Conservation (phyloP, 2,329 filamentous ascomycete species). For the Pseudocercospora crystallina region DNA sequence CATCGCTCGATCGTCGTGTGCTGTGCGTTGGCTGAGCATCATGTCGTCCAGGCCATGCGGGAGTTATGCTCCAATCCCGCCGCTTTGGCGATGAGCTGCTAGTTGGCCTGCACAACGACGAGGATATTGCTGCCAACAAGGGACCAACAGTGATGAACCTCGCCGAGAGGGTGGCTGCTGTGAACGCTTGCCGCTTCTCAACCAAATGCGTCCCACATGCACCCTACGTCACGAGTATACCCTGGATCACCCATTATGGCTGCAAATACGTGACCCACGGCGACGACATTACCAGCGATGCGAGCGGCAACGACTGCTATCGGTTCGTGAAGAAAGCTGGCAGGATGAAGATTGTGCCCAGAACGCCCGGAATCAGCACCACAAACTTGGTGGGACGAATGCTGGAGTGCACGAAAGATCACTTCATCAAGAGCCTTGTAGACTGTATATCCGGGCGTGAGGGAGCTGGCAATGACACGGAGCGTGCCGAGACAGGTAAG, state of each 20-base stretch:
- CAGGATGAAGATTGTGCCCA: slow-evolving; percentile 93
- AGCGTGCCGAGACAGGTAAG: slow-evolving; percentile 62
- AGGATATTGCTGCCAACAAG: slow-evolving; percentile 94
- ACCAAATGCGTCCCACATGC: slow-evolving; percentile 80
- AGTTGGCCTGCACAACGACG: slow-evolving; percentile 92
- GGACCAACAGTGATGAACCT: slow-evolving; percentile 96
- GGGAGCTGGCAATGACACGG: slow-evolving; percentile 63
- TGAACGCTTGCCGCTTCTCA: slow-evolving; percentile 93
- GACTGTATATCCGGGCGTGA: slow-evolving; percentile 48
- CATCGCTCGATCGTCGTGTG: too few relatives aligned
- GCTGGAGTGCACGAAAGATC: slow-evolving; percentile 90
- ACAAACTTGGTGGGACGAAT: slow-evolving; percentile 98
- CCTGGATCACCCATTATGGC: slow-evolving; percentile 93
- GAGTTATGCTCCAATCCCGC: slow-evolving; percentile 93
- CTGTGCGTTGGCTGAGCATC: slow-evolving; percentile 19
- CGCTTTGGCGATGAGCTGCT: slow-evolving; percentile 85
- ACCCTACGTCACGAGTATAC: slow-evolving; percentile 89
- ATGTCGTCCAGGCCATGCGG: slow-evolving; percentile 66
- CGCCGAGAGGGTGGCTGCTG: slow-evolving; percentile 84
- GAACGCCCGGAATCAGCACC: slow-evolving; percentile 93
- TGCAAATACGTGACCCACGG: slow-evolving; percentile 96
- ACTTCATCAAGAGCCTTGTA: slow-evolving; percentile 74
- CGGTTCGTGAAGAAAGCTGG: slow-evolving; percentile 93
- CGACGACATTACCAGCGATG: slow-evolving; percentile 95
- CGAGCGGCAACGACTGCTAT: slow-evolving; percentile 92